phyloP scores from a whole-genome alignment of 306 rosid species.

The Echinosophora koreensis region DNA sequence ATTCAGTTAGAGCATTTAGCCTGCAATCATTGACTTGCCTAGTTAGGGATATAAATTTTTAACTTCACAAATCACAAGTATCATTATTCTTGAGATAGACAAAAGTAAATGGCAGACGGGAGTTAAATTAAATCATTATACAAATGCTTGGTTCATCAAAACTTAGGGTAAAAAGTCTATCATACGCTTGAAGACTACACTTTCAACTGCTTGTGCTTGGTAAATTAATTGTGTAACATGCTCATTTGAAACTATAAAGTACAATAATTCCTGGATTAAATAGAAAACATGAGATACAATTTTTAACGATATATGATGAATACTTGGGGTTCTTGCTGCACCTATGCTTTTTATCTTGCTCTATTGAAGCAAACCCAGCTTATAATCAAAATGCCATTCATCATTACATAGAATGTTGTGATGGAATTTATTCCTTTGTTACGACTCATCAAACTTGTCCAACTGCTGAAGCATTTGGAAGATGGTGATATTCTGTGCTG shows the following conservation, averaged over 20 bases:
- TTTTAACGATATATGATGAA: slow-evolving; percentile 38
- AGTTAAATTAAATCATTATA: no score
- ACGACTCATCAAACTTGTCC: slow-evolving; percentile 82
- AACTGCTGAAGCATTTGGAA: slow-evolving; percentile 86
- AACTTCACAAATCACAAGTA: not conserved
- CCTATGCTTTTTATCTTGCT: slow-evolving; percentile 36
- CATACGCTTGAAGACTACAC: no score
- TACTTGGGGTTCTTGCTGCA: slow-evolving; percentile 34
- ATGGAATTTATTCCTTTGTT: slow-evolving; percentile 31
- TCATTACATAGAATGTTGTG: slow-evolving; percentile 42
- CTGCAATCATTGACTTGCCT: slow-evolving; percentile 9
- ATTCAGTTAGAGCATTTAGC: not conserved
- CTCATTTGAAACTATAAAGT: slow-evolving; percentile 42
- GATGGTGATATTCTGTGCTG: slow-evolving; percentile 71
- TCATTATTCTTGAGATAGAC: not conserved
- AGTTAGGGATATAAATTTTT: not conserved
- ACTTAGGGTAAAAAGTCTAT: no score
- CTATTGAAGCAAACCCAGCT: slow-evolving; percentile 40
- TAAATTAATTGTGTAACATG: slow-evolving; percentile 24
- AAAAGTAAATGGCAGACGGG: no score
- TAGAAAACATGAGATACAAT: slow-evolving; percentile 46
- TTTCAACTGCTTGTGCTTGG: not conserved
- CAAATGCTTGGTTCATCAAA: no score
- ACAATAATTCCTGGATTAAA: slow-evolving; percentile 41
- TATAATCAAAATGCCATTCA: slow-evolving; percentile 43